These are phyloP conservation scores for Spizellomyces punctatus DNA, from an alignment of 192 early-diverging fungal genomes.

Conservation along the genomic window DNA sequence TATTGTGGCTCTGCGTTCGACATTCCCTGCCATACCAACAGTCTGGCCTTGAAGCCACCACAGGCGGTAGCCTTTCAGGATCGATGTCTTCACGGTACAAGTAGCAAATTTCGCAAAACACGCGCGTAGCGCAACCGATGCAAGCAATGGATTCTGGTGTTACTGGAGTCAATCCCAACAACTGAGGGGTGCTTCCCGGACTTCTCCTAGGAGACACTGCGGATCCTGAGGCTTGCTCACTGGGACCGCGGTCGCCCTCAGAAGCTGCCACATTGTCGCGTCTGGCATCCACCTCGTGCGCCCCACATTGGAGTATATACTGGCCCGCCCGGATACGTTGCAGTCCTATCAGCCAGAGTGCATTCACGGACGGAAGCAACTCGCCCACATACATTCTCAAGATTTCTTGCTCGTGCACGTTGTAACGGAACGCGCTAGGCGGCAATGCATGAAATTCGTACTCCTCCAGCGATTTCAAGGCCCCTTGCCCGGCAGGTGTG, in stretches of 20 bases:
- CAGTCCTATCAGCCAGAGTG: not conserved
- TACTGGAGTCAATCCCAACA: not conserved
- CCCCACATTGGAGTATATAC: not conserved
- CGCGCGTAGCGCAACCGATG: constrained; percentile 16
- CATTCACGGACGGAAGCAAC: not conserved
- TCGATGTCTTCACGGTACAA: constrained; percentile 31
- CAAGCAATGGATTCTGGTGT: constrained; percentile 7
- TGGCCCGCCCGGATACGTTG: not conserved
- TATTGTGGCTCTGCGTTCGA: constrained; percentile 36
- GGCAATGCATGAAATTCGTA: not conserved
- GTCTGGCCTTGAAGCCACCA: constrained; percentile 8
- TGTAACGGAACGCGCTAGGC: not conserved
- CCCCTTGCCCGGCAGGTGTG: not conserved
- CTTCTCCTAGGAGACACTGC: not conserved
- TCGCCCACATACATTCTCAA: not conserved
- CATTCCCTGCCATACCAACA: constrained; percentile 44
- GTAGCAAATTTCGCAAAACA: constrained; percentile 32
- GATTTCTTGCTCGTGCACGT: not conserved
- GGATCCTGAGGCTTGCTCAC: not conserved
- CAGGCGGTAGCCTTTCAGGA: constrained; percentile 2
- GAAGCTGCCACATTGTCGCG: not conserved
- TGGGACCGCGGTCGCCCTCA: not conserved
- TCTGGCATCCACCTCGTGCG: not conserved
- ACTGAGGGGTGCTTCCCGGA: not conserved
- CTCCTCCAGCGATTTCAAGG: not conserved